A percentile compares a stretch with the other conserved stretches of the same genome.
Conservation (phyloP, 2,329 filamentous ascomycete genomes). For the Chaetothyriales sp. region DNA sequence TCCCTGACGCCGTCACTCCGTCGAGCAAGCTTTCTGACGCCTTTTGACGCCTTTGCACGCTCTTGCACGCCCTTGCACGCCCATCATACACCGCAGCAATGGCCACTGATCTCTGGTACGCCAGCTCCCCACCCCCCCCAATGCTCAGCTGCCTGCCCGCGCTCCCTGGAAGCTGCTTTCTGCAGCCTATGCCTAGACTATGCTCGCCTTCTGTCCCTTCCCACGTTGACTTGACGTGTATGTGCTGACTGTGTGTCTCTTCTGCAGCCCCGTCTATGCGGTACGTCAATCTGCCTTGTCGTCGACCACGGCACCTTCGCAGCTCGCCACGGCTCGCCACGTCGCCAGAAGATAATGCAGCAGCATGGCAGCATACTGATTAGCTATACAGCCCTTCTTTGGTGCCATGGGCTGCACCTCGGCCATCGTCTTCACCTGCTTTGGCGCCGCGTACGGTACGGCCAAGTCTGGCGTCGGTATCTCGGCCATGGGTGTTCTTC, state of each 20-base stretch:
- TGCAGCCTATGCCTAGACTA: not conserved
- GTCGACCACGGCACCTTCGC: not conserved
- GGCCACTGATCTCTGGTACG: conserved; percentile 72
- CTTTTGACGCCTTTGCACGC: too few relatives aligned
- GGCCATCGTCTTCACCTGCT: conserved; percentile 91
- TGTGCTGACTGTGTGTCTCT: conserved; percentile 31
- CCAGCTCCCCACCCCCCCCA: conserved; percentile 28
- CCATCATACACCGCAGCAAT: conserved; percentile 35
- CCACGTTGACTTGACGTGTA: conserved; percentile 1
- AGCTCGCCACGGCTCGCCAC: not conserved
- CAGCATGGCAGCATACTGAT: conserved; percentile 19
- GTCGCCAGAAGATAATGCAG: not conserved
- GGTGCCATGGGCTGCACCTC: conserved; percentile 93
- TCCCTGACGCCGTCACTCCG: not conserved
- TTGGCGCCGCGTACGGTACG: conserved; percentile 94
- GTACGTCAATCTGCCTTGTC: conserved; percentile 50
- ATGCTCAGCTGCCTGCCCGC: conserved; percentile 17
- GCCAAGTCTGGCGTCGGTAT: conserved; percentile 99
- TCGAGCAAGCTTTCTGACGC: conserved; percentile 29
- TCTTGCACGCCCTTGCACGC: too few relatives aligned
- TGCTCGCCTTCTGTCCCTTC: not conserved
- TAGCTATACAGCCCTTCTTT: conserved; percentile 60
- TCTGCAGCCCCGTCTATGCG: conserved; percentile 83
- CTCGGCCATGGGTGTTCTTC: conserved; percentile 91
- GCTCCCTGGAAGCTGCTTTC: conserved; percentile 4